phyloP scores from a whole-genome alignment of 345 rosid species.

The Eucalyptus viminalis region DNA sequence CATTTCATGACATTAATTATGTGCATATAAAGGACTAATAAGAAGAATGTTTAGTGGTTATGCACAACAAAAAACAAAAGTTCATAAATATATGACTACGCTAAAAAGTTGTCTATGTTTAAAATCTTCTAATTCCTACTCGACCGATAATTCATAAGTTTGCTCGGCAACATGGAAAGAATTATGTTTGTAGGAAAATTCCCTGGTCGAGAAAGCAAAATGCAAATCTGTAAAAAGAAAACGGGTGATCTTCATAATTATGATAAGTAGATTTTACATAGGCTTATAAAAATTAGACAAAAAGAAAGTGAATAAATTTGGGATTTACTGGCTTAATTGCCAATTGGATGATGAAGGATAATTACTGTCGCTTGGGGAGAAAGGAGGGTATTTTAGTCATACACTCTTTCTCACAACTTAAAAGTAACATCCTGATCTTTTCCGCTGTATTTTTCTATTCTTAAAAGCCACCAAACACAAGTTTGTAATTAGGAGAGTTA shows the following conservation, averaged over 20 bases:
- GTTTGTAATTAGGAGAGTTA: not conserved
- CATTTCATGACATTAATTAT: not conserved
- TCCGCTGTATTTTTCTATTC: not conserved
- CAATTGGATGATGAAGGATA: not conserved
- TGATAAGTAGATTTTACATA: not conserved
- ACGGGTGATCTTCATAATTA: not conserved
- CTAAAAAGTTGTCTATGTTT: not conserved
- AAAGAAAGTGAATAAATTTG: not conserved
- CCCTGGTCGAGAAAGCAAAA: not conserved
- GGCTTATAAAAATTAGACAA: not conserved
- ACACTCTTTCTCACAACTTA: not conserved
- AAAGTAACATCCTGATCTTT: not conserved
- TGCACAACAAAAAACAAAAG: not conserved
- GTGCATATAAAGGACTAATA: not conserved
- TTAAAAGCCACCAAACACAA: not conserved
- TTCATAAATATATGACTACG: not conserved
- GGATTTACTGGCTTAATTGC: not conserved
- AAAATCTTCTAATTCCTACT: not conserved
- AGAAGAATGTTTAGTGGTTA: not conserved
- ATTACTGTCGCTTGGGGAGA: not conserved
- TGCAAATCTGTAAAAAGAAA: not conserved
- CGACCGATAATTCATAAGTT: not conserved
- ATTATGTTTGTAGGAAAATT: not conserved
- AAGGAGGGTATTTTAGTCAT: not conserved
- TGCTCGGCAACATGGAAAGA: not conserved